A percentile compares a stretch with the other conserved stretches of the same genome.
Evolutionary conservation across 2,329 filamentous ascomycete genomes (phyloP).

Genomic region (Exophiala aquamarina): DNA sequence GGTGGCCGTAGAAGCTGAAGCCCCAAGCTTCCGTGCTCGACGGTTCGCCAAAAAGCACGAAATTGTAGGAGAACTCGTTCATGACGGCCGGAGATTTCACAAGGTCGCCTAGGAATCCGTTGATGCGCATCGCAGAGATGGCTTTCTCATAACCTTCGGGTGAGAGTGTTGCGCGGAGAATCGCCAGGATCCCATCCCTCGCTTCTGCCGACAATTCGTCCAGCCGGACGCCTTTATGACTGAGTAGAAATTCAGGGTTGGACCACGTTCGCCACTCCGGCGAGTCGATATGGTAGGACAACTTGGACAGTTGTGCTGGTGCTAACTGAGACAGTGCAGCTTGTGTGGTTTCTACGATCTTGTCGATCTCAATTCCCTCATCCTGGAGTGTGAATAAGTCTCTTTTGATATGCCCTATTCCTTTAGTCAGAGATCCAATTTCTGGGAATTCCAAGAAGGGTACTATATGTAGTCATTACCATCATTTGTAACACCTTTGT

Average conservation of each 20-base stretch:
- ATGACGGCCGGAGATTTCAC: constrained; percentile 62
- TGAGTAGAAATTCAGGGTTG: constrained; percentile 72
- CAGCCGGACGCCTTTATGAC: constrained; percentile 67
- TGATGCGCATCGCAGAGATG: constrained; percentile 68
- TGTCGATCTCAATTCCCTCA: constrained; percentile 60
- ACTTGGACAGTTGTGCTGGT: constrained; percentile 48
- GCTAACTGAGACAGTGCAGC: constrained; percentile 49
- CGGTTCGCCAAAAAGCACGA: constrained; percentile 67
- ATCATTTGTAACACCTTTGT: constrained; percentile 68
- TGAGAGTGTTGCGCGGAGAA: constrained; percentile 62
- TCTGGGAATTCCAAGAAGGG: constrained; percentile 10
- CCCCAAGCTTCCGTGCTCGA: constrained; percentile 64
- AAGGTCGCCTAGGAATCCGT: constrained; percentile 71
- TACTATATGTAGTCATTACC: constrained; percentile 54
- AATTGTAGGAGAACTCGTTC: constrained; percentile 77
- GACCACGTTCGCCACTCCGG: constrained; percentile 70
- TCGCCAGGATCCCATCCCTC: constrained; percentile 52
- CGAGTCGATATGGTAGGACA: constrained; percentile 65
- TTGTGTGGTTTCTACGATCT: constrained; percentile 56
- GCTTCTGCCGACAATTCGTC: constrained; percentile 57
- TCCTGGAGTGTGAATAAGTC: constrained; percentile 62
- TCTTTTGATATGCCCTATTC: constrained; percentile 42
- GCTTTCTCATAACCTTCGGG: constrained; percentile 72
- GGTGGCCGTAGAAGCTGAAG: constrained; percentile 75
- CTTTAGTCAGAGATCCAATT: constrained; percentile 12